Conservation (phyloP, 305 asterid species). For the Fraxinus floribunda region DNA sequence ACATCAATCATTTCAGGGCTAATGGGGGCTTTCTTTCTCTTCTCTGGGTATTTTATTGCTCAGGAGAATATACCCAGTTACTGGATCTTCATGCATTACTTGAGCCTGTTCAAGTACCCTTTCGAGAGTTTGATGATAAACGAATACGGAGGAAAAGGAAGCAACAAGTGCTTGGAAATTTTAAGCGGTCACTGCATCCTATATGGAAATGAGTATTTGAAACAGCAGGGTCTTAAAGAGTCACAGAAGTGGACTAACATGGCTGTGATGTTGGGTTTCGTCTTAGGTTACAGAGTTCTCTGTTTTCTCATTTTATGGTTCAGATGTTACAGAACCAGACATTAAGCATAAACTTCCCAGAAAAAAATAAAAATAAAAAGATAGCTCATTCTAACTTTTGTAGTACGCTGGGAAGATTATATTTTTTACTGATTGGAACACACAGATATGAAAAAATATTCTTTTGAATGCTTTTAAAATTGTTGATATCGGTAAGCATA, state of each 20-base stretch:
- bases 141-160: constrained; percentile 63
- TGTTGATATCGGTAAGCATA: not conserved
- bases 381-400: not conserved
- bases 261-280: constrained; percentile 57
- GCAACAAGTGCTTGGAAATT: constrained; percentile 48
- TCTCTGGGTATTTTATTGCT: constrained; percentile 72
- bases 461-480: not conserved
- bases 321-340: constrained; percentile 50
- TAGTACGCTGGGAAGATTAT: constrained; percentile 2
- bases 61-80: constrained; percentile 56
- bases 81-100: constrained; percentile 76
- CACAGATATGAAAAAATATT: not conserved
- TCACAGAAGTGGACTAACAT: constrained; percentile 67
- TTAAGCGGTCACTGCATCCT: constrained; percentile 46
- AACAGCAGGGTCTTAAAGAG: constrained; percentile 50
- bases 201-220: constrained; percentile 49
- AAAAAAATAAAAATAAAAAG: not conserved
- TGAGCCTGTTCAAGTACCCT: constrained; percentile 77
- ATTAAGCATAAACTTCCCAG: constrained; percentile 12
- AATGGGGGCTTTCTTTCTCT: constrained; percentile 81
- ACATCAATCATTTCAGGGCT: constrained; percentile 66
- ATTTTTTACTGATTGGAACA: not conserved
- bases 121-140: constrained; percentile 72
- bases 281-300: constrained; percentile 60
- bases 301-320: constrained; percentile 63